phyloP scores from a whole-genome alignment of 106 monocot species.

The Vanilla planifolia region DNA sequence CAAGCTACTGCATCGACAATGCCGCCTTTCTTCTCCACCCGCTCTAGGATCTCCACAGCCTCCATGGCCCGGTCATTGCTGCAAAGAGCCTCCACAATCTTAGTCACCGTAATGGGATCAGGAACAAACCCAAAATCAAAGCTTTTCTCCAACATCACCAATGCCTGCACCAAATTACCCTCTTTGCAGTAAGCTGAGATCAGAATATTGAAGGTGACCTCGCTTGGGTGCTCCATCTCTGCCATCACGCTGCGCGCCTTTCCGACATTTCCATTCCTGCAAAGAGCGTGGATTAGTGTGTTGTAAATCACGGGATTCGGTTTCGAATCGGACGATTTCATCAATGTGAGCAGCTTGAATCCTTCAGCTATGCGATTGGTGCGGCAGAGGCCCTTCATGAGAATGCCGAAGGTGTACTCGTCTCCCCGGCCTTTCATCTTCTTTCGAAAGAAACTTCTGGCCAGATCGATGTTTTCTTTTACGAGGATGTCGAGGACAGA shows the following conservation, averaged over 20 bases:
- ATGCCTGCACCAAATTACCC: slow-evolving; percentile 37
- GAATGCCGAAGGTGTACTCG: slow-evolving; percentile 50
- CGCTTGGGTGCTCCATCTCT: slow-evolving; percentile 41
- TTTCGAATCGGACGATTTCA: slow-evolving; percentile 23
- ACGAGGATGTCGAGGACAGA: slow-evolving; percentile 53
- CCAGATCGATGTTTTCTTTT: slow-evolving; percentile 42
- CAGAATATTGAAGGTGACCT: slow-evolving; percentile 63
- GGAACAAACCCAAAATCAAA: slow-evolving; percentile 53
- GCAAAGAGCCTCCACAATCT: slow-evolving; percentile 51
- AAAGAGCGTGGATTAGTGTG: slow-evolving; percentile 58
- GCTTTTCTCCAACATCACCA: slow-evolving; percentile 73
- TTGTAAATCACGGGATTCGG: slow-evolving; percentile 59
- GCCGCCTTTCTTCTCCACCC: slow-evolving; percentile 52
- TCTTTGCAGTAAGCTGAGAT: slow-evolving; percentile 62
- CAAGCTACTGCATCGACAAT: slow-evolving; percentile 49
- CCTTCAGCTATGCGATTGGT: slow-evolving; percentile 64
- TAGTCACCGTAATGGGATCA: slow-evolving; percentile 54
- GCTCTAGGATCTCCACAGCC: slow-evolving; percentile 53
- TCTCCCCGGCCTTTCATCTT: slow-evolving; percentile 23
- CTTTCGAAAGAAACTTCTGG: slow-evolving; percentile 43
- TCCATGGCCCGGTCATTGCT: slow-evolving; percentile 34
- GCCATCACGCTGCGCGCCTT: slow-evolving; percentile 56
- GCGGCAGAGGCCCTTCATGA: slow-evolving; percentile 79
- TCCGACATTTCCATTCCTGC: slow-evolving; percentile 53
- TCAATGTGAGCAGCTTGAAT: slow-evolving; percentile 50